phyloP scores from a whole-genome alignment of 257 asterid genomes.

The Penstemon newberryi region DNA sequence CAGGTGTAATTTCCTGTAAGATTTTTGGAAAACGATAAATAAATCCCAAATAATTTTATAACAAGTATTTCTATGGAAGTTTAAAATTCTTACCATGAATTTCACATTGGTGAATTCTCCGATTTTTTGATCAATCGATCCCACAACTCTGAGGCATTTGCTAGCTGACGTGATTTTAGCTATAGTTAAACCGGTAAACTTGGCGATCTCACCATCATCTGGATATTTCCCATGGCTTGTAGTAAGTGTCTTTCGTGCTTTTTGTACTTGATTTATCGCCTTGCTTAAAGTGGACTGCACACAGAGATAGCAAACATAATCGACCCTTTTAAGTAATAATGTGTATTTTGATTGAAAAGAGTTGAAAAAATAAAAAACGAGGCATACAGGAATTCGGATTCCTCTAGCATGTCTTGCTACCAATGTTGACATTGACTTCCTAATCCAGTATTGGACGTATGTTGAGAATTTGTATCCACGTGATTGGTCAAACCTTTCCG shows the following conservation, averaged over 20 bases:
- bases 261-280: conserved; percentile 64
- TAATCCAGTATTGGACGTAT: conserved; percentile 84
- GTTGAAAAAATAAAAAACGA: conserved; percentile 18
- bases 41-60: neutral
- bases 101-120: conserved; percentile 47
- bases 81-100: conserved; percentile 48
- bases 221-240: conserved; percentile 63
- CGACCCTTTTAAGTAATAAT: neutral
- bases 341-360: conserved; percentile 13
- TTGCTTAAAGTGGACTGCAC: conserved; percentile 65
- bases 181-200: conserved; percentile 65
- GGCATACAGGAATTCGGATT: conserved; percentile 72
- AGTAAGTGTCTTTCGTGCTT: conserved; percentile 63
- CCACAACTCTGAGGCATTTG: conserved; percentile 75
- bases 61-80: neutral
- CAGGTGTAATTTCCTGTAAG: conserved; percentile 62
- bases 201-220: conserved; percentile 59
- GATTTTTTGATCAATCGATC: conserved; percentile 75
- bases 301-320: conserved; percentile 3
- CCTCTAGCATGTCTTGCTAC: conserved; percentile 75
- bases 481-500: conserved; percentile 74
- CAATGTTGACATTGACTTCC: conserved; percentile 64
- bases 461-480: conserved; percentile 90
- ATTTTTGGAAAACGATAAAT: neutral
- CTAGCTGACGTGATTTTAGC: conserved; percentile 62